phyloP scores from a whole-genome alignment of 2,329 filamentous ascomycete genomes.

The Penicillium sp. region DNA sequence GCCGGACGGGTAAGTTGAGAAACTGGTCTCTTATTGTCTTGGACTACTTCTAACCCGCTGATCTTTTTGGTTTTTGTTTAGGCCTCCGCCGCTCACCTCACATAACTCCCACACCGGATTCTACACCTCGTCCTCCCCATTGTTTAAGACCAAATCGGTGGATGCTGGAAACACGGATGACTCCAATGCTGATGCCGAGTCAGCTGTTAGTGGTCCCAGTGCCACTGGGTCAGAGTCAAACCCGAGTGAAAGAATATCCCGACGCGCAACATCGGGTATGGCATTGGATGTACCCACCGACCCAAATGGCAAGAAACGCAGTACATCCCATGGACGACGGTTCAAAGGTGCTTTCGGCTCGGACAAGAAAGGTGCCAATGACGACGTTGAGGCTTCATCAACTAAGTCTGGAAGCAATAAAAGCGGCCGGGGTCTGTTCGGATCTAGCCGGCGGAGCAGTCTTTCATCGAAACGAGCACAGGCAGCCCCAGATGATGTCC shows the following conservation, averaged over 20 bases:
- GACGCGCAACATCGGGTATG: slow-evolving; percentile 27
- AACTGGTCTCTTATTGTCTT: background rate
- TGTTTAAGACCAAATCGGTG: slow-evolving; percentile 57
- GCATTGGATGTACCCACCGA: slow-evolving; percentile 35
- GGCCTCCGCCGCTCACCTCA: slow-evolving; percentile 50
- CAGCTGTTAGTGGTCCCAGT: slow-evolving; percentile 29
- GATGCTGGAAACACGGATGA: slow-evolving; percentile 40
- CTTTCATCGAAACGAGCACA: slow-evolving; percentile 33
- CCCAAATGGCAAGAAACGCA: slow-evolving; percentile 50
- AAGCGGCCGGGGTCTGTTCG: slow-evolving; percentile 39
- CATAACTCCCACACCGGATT: slow-evolving; percentile 66
- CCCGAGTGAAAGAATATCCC: slow-evolving; percentile 36
- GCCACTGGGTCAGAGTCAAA: slow-evolving; percentile 42
- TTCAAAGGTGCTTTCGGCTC: slow-evolving; percentile 67
- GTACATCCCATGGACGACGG: slow-evolving; percentile 67
- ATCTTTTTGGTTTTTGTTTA: slow-evolving; percentile 21
- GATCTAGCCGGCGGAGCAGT: slow-evolving; percentile 36
- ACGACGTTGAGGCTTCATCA: slow-evolving; percentile 48
- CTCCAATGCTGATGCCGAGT: slow-evolving; percentile 25
- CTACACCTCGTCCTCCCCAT: slow-evolving; percentile 65
- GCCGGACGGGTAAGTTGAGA: slow-evolving; percentile 38
- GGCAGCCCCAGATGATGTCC: slow-evolving; percentile 28
- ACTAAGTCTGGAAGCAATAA: slow-evolving; percentile 43
- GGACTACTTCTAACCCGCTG: background rate
- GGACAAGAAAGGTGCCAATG: slow-evolving; percentile 52